A percentile compares a stretch with the other conserved stretches of the same genome.
phyloP scores from a whole-genome alignment of 2,329 filamentous ascomycete species.

The Mycogone perniciosa region DNA sequence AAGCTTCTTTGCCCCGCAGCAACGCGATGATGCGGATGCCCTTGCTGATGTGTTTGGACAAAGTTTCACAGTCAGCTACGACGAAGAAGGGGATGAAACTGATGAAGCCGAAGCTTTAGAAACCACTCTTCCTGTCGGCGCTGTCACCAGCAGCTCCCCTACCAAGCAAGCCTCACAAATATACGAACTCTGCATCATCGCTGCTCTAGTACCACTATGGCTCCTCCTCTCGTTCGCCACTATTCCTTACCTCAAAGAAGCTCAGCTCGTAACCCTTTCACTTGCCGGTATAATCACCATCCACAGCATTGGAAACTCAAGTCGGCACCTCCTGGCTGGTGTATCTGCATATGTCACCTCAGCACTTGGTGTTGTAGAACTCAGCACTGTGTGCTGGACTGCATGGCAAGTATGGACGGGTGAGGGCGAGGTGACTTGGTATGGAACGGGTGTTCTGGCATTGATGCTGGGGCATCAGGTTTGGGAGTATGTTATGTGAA shows the following conservation, averaged over 20 bases:
- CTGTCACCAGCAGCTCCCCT: background rate
- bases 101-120: constrained; percentile 5
- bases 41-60: constrained; percentile 39
- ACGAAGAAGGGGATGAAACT: constrained; percentile 21
- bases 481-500: too few species aligned
- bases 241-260: constrained; percentile 22
- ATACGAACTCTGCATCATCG: constrained; percentile 19
- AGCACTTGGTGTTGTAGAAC: constrained; percentile 25
- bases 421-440: constrained; percentile 17
- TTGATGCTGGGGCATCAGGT: constrained; percentile 27
- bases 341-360: constrained; percentile 17
- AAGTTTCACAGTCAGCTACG: constrained; percentile 33
- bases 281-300: constrained; percentile 26
- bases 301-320: constrained; percentile 23
- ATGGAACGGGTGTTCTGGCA: constrained; percentile 24
- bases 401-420: constrained; percentile 26
- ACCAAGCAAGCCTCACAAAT: constrained; percentile 11
- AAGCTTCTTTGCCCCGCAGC: constrained; percentile 49
- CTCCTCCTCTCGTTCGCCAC: constrained; percentile 15
- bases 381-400: constrained; percentile 29
- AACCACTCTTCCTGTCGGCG: background rate
- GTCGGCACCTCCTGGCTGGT: constrained; percentile 6
- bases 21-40: constrained; percentile 31
- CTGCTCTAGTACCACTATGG: constrained; percentile 22
- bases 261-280: constrained; percentile 22